phyloP scores from a whole-genome alignment of 495 filamentous ascomycete genomes.

The Aspergillus avenaceus region DNA sequence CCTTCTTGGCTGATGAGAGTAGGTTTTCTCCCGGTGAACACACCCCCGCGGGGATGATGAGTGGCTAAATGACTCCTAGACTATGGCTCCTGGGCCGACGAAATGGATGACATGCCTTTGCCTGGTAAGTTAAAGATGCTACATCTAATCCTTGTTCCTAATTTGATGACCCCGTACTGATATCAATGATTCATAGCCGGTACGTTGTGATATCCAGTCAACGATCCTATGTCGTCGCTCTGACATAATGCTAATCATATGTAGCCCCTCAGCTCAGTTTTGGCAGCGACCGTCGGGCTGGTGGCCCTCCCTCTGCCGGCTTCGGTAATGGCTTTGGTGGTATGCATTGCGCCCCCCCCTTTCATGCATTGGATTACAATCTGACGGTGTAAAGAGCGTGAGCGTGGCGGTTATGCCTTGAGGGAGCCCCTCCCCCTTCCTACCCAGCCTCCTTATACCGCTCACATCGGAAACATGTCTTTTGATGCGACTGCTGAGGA shows the following conservation, averaged over 20 bases:
- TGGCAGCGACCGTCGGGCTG: conserved; percentile 42
- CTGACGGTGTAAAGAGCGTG: conserved; percentile 32
- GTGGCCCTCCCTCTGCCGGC: conserved; percentile 35
- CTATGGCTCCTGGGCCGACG: conserved; percentile 95
- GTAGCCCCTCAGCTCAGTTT: conserved; percentile 36
- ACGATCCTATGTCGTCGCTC: not conserved
- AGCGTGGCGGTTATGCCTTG: conserved; percentile 55
- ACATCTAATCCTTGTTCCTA: conserved; percentile 7
- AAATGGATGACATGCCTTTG: conserved; percentile 84
- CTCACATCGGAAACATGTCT: conserved; percentile 92
- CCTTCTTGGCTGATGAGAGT: conserved; percentile 87
- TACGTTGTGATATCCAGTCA: conserved; percentile 21
- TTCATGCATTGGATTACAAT: conserved; percentile 1
- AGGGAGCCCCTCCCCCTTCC: conserved; percentile 85
- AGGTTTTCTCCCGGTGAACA: conserved; percentile 35
- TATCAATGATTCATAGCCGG: conserved; percentile 25
- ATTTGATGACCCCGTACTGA: conserved; percentile 17
- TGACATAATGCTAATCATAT: conserved; percentile 17
- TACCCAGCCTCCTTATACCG: conserved; percentile 87
- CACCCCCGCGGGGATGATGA: conserved; percentile 13
- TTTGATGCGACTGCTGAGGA: conserved; percentile 83
- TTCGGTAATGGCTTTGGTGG: conserved; percentile 39
- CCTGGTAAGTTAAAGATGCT: conserved; percentile 53
- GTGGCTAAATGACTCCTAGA: conserved; percentile 57
- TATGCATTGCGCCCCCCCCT: conserved; percentile 12